Conservation (phyloP, 116 monocot species). For the Papilionanthe hybrid region DNA sequence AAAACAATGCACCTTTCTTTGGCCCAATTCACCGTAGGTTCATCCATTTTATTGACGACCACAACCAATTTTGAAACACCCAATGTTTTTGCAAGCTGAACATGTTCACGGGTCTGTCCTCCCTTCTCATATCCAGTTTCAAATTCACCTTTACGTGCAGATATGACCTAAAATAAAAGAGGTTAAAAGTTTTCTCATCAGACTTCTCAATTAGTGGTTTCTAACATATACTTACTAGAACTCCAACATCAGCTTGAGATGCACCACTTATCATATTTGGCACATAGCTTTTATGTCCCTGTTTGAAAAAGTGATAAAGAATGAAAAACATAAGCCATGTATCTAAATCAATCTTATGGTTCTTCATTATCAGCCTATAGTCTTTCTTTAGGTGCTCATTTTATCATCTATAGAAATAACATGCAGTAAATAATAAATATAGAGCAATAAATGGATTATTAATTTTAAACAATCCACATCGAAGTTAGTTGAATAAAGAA, state of each 20-base stretch:
- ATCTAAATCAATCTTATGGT: background rate
- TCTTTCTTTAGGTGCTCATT: background rate
- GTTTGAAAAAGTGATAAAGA: constrained; percentile 7
- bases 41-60: constrained; percentile 97
- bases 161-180: constrained; percentile 58
- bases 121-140: constrained; percentile 99
- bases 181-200: background rate
- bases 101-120: constrained; percentile 90
- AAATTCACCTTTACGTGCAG: constrained; percentile 98
- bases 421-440: background rate
- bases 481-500: background rate
- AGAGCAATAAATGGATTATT: background rate
- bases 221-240: constrained; percentile 42
- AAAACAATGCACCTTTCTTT: constrained; percentile 65
- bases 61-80: constrained; percentile 92
- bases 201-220: background rate
- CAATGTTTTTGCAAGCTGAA: constrained; percentile 91
- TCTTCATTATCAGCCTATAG: background rate
- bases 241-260: constrained; percentile 98
- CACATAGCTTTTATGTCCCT: constrained; percentile 99
- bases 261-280: constrained; percentile 99
- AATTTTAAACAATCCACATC: background rate
- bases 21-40: constrained; percentile 82
- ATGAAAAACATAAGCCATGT: background rate
- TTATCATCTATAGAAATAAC: background rate